Conservation (phyloP, 495 filamentous ascomycete species). For the Xylaria acuta region DNA sequence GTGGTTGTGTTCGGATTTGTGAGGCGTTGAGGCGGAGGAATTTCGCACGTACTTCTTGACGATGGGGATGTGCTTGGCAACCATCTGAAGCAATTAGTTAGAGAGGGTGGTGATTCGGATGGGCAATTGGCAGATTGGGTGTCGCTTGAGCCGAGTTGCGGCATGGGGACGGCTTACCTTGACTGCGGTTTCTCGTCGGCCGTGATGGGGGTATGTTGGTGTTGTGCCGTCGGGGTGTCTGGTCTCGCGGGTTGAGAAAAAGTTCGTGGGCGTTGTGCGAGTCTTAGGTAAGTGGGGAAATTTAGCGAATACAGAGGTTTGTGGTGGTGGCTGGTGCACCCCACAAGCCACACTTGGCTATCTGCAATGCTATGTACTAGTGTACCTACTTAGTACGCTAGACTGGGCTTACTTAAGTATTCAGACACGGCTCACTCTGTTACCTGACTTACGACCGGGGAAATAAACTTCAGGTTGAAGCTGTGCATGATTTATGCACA, state of each 20-base stretch:
- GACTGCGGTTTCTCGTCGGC: constrained; percentile 50
- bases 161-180: constrained; percentile 47
- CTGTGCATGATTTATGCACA: too few relatives aligned
- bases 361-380: background rate
- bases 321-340: constrained; percentile 26
- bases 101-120: constrained; percentile 16
- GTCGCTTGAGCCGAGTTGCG: constrained; percentile 7
- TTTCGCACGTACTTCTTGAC: constrained; percentile 91
- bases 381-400: too few relatives aligned
- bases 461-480: too few relatives aligned
- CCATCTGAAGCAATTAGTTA: constrained; percentile 72
- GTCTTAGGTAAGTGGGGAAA: constrained; percentile 30
- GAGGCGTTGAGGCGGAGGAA: background rate
- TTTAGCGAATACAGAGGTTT: constrained; percentile 32
- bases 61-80: constrained; percentile 96
- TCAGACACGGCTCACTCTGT: too few relatives aligned
- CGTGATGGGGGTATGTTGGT: constrained; percentile 48
- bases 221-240: constrained; percentile 36
- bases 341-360: constrained; percentile 15
- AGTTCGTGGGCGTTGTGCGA: constrained; percentile 31
- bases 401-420: too few relatives aligned
- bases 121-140: background rate
- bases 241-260: constrained; percentile 31
- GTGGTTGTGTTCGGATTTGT: background rate
- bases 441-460: too few relatives aligned